These are phyloP conservation scores for Bruguiera sexangula DNA, from an alignment of 345 rosid species.

Conservation along the genomic window DNA sequence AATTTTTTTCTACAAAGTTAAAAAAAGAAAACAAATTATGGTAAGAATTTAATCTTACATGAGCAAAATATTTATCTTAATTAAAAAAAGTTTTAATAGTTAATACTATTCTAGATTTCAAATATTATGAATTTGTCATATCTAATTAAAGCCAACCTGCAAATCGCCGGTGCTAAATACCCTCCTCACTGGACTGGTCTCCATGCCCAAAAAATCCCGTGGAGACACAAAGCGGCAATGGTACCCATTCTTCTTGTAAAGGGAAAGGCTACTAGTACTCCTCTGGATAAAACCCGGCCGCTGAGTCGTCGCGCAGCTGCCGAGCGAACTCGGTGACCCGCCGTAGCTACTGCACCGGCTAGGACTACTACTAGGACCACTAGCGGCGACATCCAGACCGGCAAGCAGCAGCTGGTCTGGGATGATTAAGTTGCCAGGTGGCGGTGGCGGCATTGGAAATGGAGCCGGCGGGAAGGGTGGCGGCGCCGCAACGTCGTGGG, in stretches of 20 bases:
- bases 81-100: too few species aligned
- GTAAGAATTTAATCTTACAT: too few species aligned
- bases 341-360: constrained; percentile 34
- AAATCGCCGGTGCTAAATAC: constrained; percentile 78
- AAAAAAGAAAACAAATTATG: too few species aligned
- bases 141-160: constrained; percentile 36
- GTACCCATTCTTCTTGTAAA: constrained; percentile 39
- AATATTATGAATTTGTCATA: too few species aligned
- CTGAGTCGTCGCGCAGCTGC: constrained; percentile 39
- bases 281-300: constrained; percentile 49
- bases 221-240: constrained; percentile 31
- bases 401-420: constrained; percentile 20
- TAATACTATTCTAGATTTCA: too few species aligned
- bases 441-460: constrained; percentile 10
- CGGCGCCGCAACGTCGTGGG: too few species aligned
- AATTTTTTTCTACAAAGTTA: too few species aligned
- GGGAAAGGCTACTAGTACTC: constrained; percentile 60
- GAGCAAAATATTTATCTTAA: too few species aligned
- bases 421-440: constrained; percentile 24
- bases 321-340: constrained; percentile 54
- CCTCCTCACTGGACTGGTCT: constrained; percentile 52
- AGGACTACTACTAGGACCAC: not conserved
- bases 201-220: constrained; percentile 42
- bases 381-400: constrained; percentile 17
- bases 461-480: not conserved